Conservation (phyloP, 768 basidiomycete species). For the Tricholoma hemisulphureum region DNA sequence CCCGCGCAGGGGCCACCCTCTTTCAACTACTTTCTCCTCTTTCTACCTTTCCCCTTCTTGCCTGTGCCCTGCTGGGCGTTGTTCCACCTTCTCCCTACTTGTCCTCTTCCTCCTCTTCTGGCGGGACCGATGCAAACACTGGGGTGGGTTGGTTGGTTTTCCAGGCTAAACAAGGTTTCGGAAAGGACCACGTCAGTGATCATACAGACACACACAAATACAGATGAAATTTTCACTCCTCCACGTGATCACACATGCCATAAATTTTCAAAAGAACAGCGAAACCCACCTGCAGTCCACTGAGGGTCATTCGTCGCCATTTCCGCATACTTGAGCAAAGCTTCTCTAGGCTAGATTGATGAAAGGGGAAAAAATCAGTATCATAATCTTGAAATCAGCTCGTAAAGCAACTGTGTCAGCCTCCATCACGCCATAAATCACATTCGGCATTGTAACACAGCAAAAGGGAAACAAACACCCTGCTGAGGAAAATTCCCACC, state of each 20-base stretch:
- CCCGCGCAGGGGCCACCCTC: conserved; percentile 69
- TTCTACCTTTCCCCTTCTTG: conserved; percentile 32
- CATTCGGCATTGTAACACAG: conserved; percentile 1
- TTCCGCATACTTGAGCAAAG: conserved; percentile 89
- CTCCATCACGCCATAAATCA: conserved; percentile 23
- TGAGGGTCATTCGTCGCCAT: conserved; percentile 73
- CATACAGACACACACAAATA: conserved; percentile 46
- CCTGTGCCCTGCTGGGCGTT: conserved; percentile 10
- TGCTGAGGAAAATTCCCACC: conserved; percentile 11
- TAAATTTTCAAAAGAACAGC: conserved; percentile 16
- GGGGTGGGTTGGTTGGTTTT: conserved; percentile 81
- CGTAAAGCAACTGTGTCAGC: conserved; percentile 24
- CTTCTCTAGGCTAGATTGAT: conserved; percentile 96
- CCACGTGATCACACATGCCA: conserved; percentile 32
- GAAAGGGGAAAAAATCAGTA: conserved; percentile 22
- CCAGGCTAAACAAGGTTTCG: conserved; percentile 72
- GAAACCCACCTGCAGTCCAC: conserved; percentile 77
- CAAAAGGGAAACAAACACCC: background rate
- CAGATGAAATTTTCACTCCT: conserved; percentile 22
- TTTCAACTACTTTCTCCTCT: conserved; percentile 31
- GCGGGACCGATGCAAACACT: conserved; percentile 65
- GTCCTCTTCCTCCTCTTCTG: conserved; percentile 59
- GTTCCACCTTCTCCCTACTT: conserved; percentile 30
- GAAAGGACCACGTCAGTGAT: conserved; percentile 62
- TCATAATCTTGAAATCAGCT: background rate